These are phyloP conservation scores for Neocucurbitaria cava DNA, from an alignment of 2,329 filamentous ascomycete species.

Conservation along the genomic window DNA sequence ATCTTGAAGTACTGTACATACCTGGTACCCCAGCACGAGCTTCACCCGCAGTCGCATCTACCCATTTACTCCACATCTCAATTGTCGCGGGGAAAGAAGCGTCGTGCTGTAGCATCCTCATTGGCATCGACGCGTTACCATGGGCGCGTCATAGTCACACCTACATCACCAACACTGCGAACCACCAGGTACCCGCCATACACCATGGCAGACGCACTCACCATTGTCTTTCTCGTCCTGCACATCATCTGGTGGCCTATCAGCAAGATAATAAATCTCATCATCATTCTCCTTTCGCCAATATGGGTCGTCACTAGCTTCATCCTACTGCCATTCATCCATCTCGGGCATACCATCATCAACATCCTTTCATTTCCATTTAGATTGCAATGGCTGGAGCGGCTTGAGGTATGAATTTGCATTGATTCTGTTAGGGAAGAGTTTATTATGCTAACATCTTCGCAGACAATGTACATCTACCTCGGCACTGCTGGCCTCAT, in stretches of 20 bases:
- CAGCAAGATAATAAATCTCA: constrained; percentile 46
- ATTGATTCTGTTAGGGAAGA: constrained; percentile 7
- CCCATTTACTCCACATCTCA: too few species aligned
- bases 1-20: background rate
- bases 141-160: constrained; percentile 9
- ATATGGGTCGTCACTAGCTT: constrained; percentile 57
- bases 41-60: too few species aligned
- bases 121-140: constrained; percentile 7
- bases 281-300: constrained; percentile 54
- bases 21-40: too few species aligned
- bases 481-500: constrained; percentile 72
- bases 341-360: constrained; percentile 54
- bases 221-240: constrained; percentile 35
- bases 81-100: background rate
- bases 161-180: background rate
- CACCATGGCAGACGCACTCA: constrained; percentile 40
- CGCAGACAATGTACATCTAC: constrained; percentile 60
- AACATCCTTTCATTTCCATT: constrained; percentile 57
- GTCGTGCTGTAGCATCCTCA: background rate
- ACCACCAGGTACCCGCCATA: background rate
- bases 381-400: constrained; percentile 53
- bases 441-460: background rate
- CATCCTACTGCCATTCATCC: constrained; percentile 58
- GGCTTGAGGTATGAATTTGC: constrained; percentile 60
- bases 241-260: constrained; percentile 50